Evolutionary conservation across 305 asterid species (phyloP).

Genomic region (Fraxinus platypoda): DNA sequence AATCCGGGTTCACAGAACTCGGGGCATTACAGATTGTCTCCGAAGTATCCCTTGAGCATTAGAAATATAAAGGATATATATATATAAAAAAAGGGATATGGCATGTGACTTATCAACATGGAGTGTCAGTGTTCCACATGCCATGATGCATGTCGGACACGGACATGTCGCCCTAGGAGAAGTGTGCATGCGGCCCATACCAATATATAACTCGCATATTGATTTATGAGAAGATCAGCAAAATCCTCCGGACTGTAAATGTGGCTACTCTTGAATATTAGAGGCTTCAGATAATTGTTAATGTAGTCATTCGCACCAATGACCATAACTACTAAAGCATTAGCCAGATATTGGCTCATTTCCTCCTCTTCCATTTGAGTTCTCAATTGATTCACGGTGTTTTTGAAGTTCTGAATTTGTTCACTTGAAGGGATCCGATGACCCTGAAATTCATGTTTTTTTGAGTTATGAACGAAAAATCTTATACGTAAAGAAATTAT

Average conservation of each 20-base stretch:
- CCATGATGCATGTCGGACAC: too few relatives aligned
- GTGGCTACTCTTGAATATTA: background rate
- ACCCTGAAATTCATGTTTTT: slow-evolving; percentile 16
- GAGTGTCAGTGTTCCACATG: too few relatives aligned
- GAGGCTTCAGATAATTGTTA: slow-evolving; percentile 12
- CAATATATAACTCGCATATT: background rate
- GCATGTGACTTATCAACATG: too few relatives aligned
- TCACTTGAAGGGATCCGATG: slow-evolving; percentile 6
- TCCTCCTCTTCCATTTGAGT: slow-evolving; percentile 14
- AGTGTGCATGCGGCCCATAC: background rate
- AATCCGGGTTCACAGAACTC: too few relatives aligned
- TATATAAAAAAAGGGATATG: too few relatives aligned
- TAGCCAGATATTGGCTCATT: slow-evolving; percentile 18
- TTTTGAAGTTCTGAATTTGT: slow-evolving; percentile 21
- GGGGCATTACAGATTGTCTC: too few relatives aligned
- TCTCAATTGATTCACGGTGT: slow-evolving; percentile 12
- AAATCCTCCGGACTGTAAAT: slow-evolving; percentile 1
- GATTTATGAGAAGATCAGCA: slow-evolving; percentile 23
- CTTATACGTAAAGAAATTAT: background rate
- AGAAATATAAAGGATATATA: too few relatives aligned
- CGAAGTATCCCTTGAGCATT: too few relatives aligned
- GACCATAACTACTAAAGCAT: background rate
- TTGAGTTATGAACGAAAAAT: background rate
- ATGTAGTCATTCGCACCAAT: slow-evolving; percentile 26
- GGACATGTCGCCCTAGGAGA: too few relatives aligned